phyloP scores from a whole-genome alignment of 1,284 basidiomycete species.

The Ustilago bromivora region DNA sequence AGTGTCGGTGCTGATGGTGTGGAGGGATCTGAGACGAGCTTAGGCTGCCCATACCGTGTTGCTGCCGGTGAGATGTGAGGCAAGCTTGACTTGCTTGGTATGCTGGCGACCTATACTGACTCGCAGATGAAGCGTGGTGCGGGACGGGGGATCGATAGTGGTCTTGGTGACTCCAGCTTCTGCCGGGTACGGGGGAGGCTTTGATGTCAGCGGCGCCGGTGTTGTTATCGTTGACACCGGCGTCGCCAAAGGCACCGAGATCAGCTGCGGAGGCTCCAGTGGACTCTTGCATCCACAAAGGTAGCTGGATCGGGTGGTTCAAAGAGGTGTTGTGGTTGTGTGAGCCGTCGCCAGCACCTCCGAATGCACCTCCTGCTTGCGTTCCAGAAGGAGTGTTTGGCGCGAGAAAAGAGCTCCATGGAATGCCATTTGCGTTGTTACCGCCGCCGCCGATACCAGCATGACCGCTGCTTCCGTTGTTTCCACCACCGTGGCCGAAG shows the following conservation, averaged over 20 bases:
- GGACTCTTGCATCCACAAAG: slow-evolving; percentile 53
- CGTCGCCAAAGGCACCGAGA: slow-evolving; percentile 20
- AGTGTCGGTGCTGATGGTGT: slow-evolving; percentile 15
- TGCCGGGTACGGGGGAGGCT: slow-evolving; percentile 4
- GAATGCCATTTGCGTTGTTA: slow-evolving; percentile 7
- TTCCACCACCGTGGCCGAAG: background rate
- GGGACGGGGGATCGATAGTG: slow-evolving; percentile 46
- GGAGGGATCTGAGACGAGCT: background rate
- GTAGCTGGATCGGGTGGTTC: slow-evolving; percentile 47
- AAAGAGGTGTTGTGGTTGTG: background rate
- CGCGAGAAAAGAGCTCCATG: slow-evolving; percentile 37
- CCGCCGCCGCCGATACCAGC: too few species aligned
- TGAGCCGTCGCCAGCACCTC: slow-evolving; percentile 10
- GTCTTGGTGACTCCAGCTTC: slow-evolving; percentile 39
- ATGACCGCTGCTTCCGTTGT: background rate
- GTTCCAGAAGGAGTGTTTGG: slow-evolving; percentile 23
- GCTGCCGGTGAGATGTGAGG: slow-evolving; percentile 7
- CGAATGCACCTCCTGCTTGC: slow-evolving; percentile 15
- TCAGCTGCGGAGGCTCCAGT: slow-evolving; percentile 26
- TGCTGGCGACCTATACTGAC: slow-evolving; percentile 24
- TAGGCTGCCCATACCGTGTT: background rate
- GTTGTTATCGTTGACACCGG: background rate
- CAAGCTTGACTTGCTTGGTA: slow-evolving; percentile 17
- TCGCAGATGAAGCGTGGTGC: slow-evolving; percentile 15
- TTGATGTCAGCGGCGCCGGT: slow-evolving; percentile 6